Base-by-base conservation (phyloP, 768 basidiomycete species). In the Panus rudis region DNA sequence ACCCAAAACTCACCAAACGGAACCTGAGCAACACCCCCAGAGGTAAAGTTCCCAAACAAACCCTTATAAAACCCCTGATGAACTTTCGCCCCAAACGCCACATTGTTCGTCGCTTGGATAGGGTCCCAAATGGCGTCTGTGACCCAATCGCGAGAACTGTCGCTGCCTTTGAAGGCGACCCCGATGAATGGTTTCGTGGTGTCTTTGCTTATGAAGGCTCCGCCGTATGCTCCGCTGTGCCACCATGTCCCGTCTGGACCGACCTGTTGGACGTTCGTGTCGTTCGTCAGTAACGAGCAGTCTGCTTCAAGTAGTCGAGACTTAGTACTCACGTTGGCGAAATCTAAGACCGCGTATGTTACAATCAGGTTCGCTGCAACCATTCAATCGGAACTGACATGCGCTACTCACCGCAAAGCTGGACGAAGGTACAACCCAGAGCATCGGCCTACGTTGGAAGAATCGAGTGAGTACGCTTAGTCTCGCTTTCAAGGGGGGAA, bases 131-230 rank as follows among this genome's bases (percentile, higher is more conserved):
- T 24, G 19, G 16, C 17, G 14, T 39, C 37, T 4, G 43, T 44
- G 7, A 16, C 17, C 2, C 17, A 2, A n/a, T 44, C 43, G 16
- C 34, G 27, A 7, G 7, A 6, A 14, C 24, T 39, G 53, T 30
- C 27, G 45, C 39, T 23, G 33, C 48, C 43, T 37, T 44, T 44
- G 43, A 38, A 44, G n/a, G 37, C 43, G 37, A 44, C n/a, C 6
- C 43, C 43, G 19, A 23, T 23, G 25, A 37, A 44, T 5, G 43
- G 43, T 20, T 44, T 44, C 24, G 17, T n/a, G 24, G 37, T 30
- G 6, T 13, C 19, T 21, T 44, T 44, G 37, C 43, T 44, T 8
- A 39, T 38, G 35, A 44, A 44, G 7, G 39, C 26, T 19, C 43
- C 43, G 27, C 21, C 24, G 17, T 38, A 44, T 1, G 43, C 43